Evolutionary conservation across 495 filamentous ascomycete genomes (phyloP).

Genomic region (Annulohypoxylon stygium): DNA sequence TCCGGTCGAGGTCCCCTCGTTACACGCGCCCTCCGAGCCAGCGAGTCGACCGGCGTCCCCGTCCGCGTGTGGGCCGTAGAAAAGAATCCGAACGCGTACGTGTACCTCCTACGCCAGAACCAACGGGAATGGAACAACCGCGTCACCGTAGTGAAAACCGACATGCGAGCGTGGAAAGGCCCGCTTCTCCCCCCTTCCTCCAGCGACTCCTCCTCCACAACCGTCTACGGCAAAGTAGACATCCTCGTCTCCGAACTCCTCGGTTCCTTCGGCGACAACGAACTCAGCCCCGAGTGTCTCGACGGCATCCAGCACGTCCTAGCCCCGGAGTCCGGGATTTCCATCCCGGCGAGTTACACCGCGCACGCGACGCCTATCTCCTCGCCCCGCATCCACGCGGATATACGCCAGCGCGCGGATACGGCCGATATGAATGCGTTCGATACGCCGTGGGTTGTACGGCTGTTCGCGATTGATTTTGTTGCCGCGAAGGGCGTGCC

Average conservation of each 20-base stretch:
- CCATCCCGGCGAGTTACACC: slow-evolving; percentile 91
- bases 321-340: slow-evolving; percentile 80
- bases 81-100: slow-evolving; percentile 98
- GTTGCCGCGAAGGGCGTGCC: slow-evolving; percentile 69
- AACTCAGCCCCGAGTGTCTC: slow-evolving; percentile 89
- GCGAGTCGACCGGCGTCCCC: slow-evolving; percentile 76
- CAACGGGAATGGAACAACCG: slow-evolving; percentile 76
- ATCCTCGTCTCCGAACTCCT: slow-evolving; percentile 95
- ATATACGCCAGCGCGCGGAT: slow-evolving; percentile 72
- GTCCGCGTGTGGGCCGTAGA: slow-evolving; percentile 93
- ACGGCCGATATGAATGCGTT: slow-evolving; percentile 75
- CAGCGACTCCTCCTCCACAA: neutral
- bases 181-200: slow-evolving; percentile 58
- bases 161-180: slow-evolving; percentile 97
- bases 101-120: slow-evolving; percentile 90
- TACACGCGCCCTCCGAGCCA: slow-evolving; percentile 83
- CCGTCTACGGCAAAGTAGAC: slow-evolving; percentile 76
- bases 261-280: slow-evolving; percentile 92
- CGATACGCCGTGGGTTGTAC: slow-evolving; percentile 91
- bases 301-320: slow-evolving; percentile 91
- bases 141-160: slow-evolving; percentile 90
- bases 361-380: slow-evolving; percentile 91
- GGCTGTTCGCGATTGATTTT: slow-evolving; percentile 88
- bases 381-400: slow-evolving; percentile 86
- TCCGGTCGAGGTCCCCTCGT: slow-evolving; percentile 93